A percentile compares a stretch with the other conserved stretches of the same genome.
Conservation (phyloP, 805 yeast genomes). For the Yamadazyma ubonensis region DNA sequence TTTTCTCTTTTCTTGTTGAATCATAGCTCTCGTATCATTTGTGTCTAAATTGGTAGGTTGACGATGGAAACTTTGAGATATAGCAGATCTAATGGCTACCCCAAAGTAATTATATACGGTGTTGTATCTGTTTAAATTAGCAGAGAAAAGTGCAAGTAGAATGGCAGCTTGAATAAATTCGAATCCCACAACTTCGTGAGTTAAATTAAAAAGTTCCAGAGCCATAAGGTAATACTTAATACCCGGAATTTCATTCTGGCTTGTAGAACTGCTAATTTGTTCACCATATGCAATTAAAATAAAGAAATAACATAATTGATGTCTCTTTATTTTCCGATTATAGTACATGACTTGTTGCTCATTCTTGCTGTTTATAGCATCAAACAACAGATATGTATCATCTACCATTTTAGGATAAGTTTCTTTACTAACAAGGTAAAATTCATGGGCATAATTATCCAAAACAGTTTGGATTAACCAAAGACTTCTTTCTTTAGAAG, state of each 20-base stretch:
- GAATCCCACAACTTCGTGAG: constrained; percentile 28
- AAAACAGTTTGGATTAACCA: constrained; percentile 25
- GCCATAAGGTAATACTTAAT: constrained; percentile 33
- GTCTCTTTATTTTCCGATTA: constrained; percentile 13
- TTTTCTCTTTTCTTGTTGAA: constrained; percentile 28
- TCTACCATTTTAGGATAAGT: constrained; percentile 10
- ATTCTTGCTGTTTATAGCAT: constrained; percentile 8
- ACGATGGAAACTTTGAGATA: constrained; percentile 39
- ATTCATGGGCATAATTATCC: constrained; percentile 33
- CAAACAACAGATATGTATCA: constrained; percentile 14
- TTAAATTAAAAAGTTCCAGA: constrained; percentile 29
- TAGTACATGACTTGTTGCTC: background rate
- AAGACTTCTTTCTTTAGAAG: constrained; percentile 24
- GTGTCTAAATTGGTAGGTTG: constrained; percentile 17
- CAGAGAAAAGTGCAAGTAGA: constrained; percentile 35
- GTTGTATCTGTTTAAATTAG: constrained; percentile 36
- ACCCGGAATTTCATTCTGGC: constrained; percentile 28
- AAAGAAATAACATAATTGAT: constrained; percentile 30
- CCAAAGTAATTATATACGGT: constrained; percentile 41
- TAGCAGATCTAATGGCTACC: constrained; percentile 38
- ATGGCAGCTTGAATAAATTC: constrained; percentile 37
- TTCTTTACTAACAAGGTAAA: constrained; percentile 30
- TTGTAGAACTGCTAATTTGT: constrained; percentile 23
- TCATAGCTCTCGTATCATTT: constrained; percentile 5
- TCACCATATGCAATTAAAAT: constrained; percentile 39